A percentile compares a stretch with the other conserved stretches of the same genome.
Evolutionary conservation across 2,329 filamentous ascomycete species (phyloP).

Genomic region (Xylaria polymorpha): DNA sequence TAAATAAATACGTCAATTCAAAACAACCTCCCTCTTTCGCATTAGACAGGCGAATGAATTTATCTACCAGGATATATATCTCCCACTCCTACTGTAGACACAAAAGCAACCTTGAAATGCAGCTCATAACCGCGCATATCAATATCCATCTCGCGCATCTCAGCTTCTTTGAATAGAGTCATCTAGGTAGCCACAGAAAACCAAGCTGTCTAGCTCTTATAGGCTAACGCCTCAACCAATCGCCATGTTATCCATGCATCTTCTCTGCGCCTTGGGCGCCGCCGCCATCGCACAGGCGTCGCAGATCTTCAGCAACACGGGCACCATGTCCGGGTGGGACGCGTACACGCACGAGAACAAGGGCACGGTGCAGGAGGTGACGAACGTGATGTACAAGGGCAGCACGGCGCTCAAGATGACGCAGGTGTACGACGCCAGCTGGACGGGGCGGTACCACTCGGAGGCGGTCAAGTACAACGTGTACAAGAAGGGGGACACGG

Average conservation of each 20-base stretch:
- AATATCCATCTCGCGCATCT: background rate
- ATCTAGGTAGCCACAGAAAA: background rate
- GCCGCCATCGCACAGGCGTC: conserved; percentile 48
- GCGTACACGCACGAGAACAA: conserved; percentile 54
- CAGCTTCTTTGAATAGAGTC: background rate
- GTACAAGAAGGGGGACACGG: conserved; percentile 58
- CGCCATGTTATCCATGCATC: conserved; percentile 31
- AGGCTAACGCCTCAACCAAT: background rate
- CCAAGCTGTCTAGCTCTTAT: background rate
- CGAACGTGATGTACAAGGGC: conserved; percentile 55
- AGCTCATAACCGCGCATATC: conserved; percentile 2
- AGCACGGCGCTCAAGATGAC: conserved; percentile 58
- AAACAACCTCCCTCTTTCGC: conserved; percentile 14
- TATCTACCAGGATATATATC: background rate
- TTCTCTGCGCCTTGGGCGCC: conserved; percentile 44
- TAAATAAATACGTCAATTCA: conserved; percentile 4
- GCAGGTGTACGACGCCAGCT: conserved; percentile 56
- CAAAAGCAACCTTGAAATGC: background rate
- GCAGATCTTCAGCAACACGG: conserved; percentile 56
- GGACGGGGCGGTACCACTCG: conserved; percentile 61
- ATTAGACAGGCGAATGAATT: conserved; percentile 33
- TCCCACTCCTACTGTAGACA: background rate
- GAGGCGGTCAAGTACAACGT: conserved; percentile 58
- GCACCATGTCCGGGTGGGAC: conserved; percentile 57
- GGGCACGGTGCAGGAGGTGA: conserved; percentile 57